Evolutionary conservation across 192 early-diverging fungal species (phyloP).

Genomic region (Backusella morwellensis): DNA sequence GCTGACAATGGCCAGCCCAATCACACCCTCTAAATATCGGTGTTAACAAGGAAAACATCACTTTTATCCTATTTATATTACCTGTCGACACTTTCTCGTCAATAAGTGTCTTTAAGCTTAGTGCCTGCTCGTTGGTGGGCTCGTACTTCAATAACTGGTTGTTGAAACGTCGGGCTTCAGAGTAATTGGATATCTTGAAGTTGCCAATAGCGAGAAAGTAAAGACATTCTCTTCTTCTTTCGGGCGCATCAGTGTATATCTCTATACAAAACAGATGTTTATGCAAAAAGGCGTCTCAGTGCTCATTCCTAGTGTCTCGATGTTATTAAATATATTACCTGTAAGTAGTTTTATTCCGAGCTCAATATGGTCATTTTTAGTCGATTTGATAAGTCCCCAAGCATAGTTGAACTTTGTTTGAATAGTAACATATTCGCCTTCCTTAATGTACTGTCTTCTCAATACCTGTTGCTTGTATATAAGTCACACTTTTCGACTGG

Average conservation of each 20-base stretch:
- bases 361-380: slow-evolving; percentile 63
- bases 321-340: slow-evolving; percentile 40
- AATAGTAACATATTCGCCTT: slow-evolving; percentile 60
- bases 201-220: slow-evolving; percentile 93
- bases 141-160: slow-evolving; percentile 81
- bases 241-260: slow-evolving; percentile 80
- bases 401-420: slow-evolving; percentile 98
- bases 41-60: neutral
- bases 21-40: slow-evolving; percentile 67
- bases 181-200: slow-evolving; percentile 89
- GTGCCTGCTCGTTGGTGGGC: slow-evolving; percentile 81
- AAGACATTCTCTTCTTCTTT: slow-evolving; percentile 89
- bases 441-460: slow-evolving; percentile 68
- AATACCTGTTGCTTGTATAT: slow-evolving; percentile 47
- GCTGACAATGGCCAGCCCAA: slow-evolving; percentile 88
- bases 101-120: slow-evolving; percentile 68
- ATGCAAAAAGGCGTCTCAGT: neutral
- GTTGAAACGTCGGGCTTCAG: slow-evolving; percentile 76
- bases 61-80: neutral
- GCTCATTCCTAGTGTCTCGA: neutral
- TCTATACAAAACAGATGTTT: slow-evolving; percentile 50
- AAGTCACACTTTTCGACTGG: neutral
- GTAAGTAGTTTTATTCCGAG: slow-evolving; percentile 74
- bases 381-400: slow-evolving; percentile 85
- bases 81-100: slow-evolving; percentile 73